Base-by-base conservation (phyloP, 768 basidiomycete species). In the Plicaturopsis crispa region DNA sequence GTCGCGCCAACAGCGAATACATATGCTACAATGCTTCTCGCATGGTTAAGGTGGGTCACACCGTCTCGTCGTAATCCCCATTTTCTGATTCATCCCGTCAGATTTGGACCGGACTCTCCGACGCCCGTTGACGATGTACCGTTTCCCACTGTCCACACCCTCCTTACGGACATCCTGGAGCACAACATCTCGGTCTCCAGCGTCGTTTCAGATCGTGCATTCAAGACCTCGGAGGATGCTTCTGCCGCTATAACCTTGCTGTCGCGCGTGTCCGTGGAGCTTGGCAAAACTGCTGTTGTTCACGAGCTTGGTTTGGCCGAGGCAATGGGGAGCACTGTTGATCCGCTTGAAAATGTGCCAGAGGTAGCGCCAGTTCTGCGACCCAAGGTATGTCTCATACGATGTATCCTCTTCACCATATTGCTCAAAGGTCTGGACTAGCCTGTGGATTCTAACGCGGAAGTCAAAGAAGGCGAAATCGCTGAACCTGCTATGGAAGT, bases 1-100 rank as follows among this genome's bases (percentile, higher is more conserved):
- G 56, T 75, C 10, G 43, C 47, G 1, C 80, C 86, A 0, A 73
- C 70, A 21, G 43, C 74, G 1, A 56, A 66, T 33, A 81, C 84
- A 6, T 89, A 84, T 59, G 79, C 84, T 11, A 54, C 75, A 13
- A 79, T 86, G 73, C 64, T 90, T 10, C 59, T 75, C 22, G 65
- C 73, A 1, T 73, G 73, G 56, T 54, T 70, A 30, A 66, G 77
- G 75, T 78, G 43, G 43, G 70, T 49, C 17, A n/a, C 32, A 30
- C 22, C 24, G 32, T 31, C 24, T 47, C 12, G 31, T 30, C n/a
- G 14, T 22, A 14, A 34, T 10, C 24, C 36, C 24, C 12, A 8
- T 24, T 8, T 24, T 38, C 48, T 61, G 19, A 60, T 22, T n/a
- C 4, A 4, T 16, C 32, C 23, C 32, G 36, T 22, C 36, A 73